Evolutionary conservation across 2,329 filamentous ascomycete species (phyloP).

Genomic region (Colletotrichum sp.): DNA sequence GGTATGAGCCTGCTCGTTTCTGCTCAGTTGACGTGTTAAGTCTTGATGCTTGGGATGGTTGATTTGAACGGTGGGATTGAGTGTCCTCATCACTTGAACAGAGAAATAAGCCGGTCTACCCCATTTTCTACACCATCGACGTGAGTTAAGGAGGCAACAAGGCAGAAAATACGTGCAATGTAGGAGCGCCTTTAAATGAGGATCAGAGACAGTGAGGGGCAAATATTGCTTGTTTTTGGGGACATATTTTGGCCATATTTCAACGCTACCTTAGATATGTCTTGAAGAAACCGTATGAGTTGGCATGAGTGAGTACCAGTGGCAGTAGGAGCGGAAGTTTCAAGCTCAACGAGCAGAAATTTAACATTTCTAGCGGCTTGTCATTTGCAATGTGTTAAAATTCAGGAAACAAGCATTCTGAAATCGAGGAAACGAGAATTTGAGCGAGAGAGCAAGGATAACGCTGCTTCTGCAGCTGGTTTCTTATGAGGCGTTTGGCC

Average conservation of each 20-base stretch:
- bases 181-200: background rate
- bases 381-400: background rate
- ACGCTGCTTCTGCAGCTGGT: background rate
- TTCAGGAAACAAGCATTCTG: background rate
- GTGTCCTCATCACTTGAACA: background rate
- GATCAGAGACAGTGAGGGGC: background rate
- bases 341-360: background rate
- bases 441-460: background rate
- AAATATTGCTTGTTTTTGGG: background rate
- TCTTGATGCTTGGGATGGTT: background rate
- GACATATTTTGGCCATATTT: background rate
- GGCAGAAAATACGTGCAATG: background rate
- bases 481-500: background rate
- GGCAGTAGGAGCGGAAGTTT: background rate
- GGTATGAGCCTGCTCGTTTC: background rate
- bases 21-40: background rate
- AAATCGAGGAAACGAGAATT: background rate
- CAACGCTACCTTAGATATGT: background rate
- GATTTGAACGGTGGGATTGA: background rate
- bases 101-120: background rate
- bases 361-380: background rate
- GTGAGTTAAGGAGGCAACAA: background rate
- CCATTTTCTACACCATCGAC: background rate
- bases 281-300: background rate
- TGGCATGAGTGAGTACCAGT: background rate